These are phyloP conservation scores for Cicer arietinum DNA, from an alignment of 306 rosid species.

Conservation along the genomic window DNA sequence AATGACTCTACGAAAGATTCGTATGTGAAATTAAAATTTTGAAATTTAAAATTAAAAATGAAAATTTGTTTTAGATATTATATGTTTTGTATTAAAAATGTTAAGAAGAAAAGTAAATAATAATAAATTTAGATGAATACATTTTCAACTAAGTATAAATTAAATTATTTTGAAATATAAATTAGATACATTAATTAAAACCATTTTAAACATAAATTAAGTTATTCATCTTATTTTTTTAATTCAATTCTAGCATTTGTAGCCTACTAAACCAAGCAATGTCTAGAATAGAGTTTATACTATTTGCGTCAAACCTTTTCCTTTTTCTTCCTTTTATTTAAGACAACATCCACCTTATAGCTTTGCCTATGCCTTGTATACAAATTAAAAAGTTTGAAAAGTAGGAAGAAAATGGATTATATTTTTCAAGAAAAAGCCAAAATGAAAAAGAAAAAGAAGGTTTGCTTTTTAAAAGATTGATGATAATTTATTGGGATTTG, in stretches of 20 bases:
- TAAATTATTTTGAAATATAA: too few relatives aligned
- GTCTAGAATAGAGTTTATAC: neutral
- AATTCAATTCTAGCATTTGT: neutral
- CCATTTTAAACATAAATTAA: too few relatives aligned
- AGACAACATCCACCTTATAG: conserved; percentile 25
- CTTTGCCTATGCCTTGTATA: neutral
- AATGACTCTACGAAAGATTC: too few relatives aligned
- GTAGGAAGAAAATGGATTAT: conserved; percentile 21
- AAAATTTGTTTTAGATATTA: too few relatives aligned
- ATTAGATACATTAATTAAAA: too few relatives aligned
- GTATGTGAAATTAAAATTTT: too few relatives aligned
- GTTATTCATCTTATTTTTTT: neutral
- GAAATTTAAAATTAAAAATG: too few relatives aligned
- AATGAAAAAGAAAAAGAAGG: neutral
- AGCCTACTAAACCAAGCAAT: neutral
- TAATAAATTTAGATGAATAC: too few relatives aligned
- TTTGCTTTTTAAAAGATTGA: conserved; percentile 38
- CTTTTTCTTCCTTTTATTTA: neutral
- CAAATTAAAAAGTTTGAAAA: neutral
- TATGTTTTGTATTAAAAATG: too few relatives aligned
- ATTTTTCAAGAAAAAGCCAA: conserved; percentile 16
- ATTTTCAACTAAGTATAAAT: too few relatives aligned
- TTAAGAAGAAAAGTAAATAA: too few relatives aligned
- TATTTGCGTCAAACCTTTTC: neutral
- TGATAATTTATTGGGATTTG: conserved; percentile 43